Evolutionary conservation across 2,329 filamentous ascomycete genomes (phyloP), one percentile per base, ranked within the genome.

Genomic region (Anisogramma anomala): DNA sequence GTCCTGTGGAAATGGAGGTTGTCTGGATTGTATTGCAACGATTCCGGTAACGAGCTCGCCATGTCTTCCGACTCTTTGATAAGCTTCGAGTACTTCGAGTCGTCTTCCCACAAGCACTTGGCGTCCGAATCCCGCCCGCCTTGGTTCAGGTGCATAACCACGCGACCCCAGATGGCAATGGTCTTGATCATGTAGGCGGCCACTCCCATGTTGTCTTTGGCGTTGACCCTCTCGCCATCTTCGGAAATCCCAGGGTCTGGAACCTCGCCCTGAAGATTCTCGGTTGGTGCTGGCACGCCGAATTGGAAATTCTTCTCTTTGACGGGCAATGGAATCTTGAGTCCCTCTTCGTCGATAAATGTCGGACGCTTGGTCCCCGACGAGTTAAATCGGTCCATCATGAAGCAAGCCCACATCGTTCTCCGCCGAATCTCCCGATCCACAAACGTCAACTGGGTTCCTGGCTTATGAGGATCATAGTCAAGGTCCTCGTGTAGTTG

Each of bases 361-460:
- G 86, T 84, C 15, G 91, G 91, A 27, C 89, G 74, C 53, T 95
- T 88, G 2, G 86, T 93, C 2, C 91, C 89, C 1, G 88, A 95
- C 0, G 89, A 95, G 61, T 93, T 95, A 67, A 95, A 95, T 0
- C 89, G 79, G 58, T 98, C 91, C 88, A 96, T 95, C 42, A 95
- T 62, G 55, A 94, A 94, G 57, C 89, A 96, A 10, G 88, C 84
- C 91, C 91, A 98, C 89, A 98, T 96, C 2, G 87, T 91, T 42
- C 91, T 76, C 50, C 91, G 71, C 46, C 91, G 75, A 40, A 96
- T 95, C 58, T 98, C 91, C 20, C 86, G 81, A 58, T 96, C 91
- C 13, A 88, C 86, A 51, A 91, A 91, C 56, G 86, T 94, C 39
- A 91, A 71, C 48, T 82, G 76, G 2, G 72, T 70, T 15, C 72